Evolutionary conservation across 2,329 filamentous ascomycete species (phyloP), one percentile per base, ranked within the genome.

Genomic region (Fusarium sp.): DNA sequence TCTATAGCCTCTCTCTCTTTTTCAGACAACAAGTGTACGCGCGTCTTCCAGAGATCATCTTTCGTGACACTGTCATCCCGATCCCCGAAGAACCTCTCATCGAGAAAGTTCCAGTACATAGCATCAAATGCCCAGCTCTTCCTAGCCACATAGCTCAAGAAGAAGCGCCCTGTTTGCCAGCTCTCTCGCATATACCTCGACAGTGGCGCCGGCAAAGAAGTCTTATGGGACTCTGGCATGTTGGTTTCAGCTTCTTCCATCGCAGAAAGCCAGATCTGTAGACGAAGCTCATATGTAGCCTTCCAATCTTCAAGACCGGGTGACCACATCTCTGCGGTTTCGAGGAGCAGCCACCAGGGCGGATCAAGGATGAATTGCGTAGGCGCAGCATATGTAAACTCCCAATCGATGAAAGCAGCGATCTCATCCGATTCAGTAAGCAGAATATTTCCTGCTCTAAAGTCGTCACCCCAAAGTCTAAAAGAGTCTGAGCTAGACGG

Each of bases 381-480:
- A 0, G 80, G 78, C 0, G 64, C 80, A 11, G 45, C 72, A 55
- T 82, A 81, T 0, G 78, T 58, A 48, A 76, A 80, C 64, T 84
- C 82, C 80, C 80, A 83, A 56, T 83, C 80, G 7, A 84, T 79
- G 8, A 45, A 14, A 7, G 42, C 42, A 45, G 42, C 42, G 3
- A 78, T 66, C 0, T 72, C 30, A 10, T 77, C 63, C 4, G 67
- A 32, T 2, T 75, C 64, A 12, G 76, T 63, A 1, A 82, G 21
- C 4, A 83, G 73, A 7, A 81, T 67, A 46, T 79, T 81, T 3
- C 45, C 69, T 3, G 79, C 63, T 2, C 75, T 66, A 10, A 82
- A 72, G 54, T 82, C 78, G 41, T 82, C 79, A 18, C 67, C 68
- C 71, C 74, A 82, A 16, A 82, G 69, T 10, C 70, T 67, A 32